Base-by-base conservation (phyloP, 2,329 filamentous ascomycete species). In the Aspergillus nomiae region DNA sequence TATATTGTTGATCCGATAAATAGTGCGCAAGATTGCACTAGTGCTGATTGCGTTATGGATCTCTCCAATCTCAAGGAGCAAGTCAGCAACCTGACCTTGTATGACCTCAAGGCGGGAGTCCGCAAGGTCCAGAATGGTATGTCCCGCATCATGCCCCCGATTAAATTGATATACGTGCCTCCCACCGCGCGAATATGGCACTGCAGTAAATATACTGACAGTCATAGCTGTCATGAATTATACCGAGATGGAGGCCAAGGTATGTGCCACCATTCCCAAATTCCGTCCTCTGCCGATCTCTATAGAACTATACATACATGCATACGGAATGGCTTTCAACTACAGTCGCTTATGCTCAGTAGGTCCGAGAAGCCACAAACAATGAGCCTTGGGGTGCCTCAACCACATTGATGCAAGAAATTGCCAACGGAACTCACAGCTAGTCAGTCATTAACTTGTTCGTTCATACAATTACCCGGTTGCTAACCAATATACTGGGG, bases 321-420 rank as follows among this genome's bases (percentile, higher is more conserved):
- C 30, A 46, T 41, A 14, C 56, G 12, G 26, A 48, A 48, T 21
- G 48, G 36, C n/a, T n/a, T 38, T 53, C 51, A 12, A 21, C 21
- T 10, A n/a, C 32, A 32, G 53, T 62, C 46, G 53, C 65, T 75
- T 61, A 75, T 69, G 53, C 62, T 58, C 59, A 32, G 67, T 71
- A 95, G 90, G 93, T 98, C 69, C 91, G 95, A 79, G 95, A 99
- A 85, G 95, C 95, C 34, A 99, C 95, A 43, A 99, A 99, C 82
- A 98, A 98, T 78, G 95, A 99, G 79, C 95, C 95, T 62, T 99
- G 95, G 95, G 95, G 94, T 68, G 88, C 90, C 57, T 91, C 90
- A 14, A 90, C 90, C 30, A 91, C 90, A 26, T 78, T 91, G 73
- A 97, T 98, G 94, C 94, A 98, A 81, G 95, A 99, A 81, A 99